Evolutionary conservation across 257 asterid species (phyloP), one percentile per base, ranked within the genome.

Genomic region (Salvia splendens): DNA sequence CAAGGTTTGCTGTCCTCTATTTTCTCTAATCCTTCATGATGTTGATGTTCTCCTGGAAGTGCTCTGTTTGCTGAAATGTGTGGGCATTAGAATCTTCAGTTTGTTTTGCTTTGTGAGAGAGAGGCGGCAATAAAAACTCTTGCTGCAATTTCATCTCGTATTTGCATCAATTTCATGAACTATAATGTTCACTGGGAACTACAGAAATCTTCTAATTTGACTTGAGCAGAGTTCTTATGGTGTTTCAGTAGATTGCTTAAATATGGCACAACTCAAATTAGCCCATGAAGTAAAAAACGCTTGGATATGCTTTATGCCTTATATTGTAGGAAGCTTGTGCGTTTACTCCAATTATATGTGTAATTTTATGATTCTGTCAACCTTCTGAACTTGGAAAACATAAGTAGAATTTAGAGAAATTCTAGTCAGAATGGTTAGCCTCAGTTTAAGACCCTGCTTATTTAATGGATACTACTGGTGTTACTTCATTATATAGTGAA

Each of bases 1-100:
- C 80, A 74, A 69, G 96, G 98, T 89, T 30, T 32, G 73, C 50
- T 58, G 33, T 70, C 51, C 9, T 43, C 33, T 43, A 12, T 72
- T 47, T 41, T 49, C 52, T 24, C 30, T 24, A 3, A 40, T 45
- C 50, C 2, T 16, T 65, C 40, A 11, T 32, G 38, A 0, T 60
- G 52, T 47, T 66, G 28, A 20, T 28, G 57, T 12, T 49, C 38
- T 36, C 24, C 38, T 35, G 51, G 6, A 3, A 66, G 7, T 32
- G 24, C 70, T 57, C 49, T 62, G 43, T 52, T 64, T 50, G 36
- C 36, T 71, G 55, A 24, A 9, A 7, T 60, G 30, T 51, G 49
- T 38, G 8, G 28, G 32, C 48, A 53, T 64, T 43, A 42, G 41
- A 50, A 52, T 14, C 63, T 12, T 41, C 32, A 28, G 30, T 24